These are phyloP conservation scores for Cutaneotrichosporon cutaneum DNA, from an alignment of 1,284 basidiomycete genomes.

Conservation along the genomic window DNA sequence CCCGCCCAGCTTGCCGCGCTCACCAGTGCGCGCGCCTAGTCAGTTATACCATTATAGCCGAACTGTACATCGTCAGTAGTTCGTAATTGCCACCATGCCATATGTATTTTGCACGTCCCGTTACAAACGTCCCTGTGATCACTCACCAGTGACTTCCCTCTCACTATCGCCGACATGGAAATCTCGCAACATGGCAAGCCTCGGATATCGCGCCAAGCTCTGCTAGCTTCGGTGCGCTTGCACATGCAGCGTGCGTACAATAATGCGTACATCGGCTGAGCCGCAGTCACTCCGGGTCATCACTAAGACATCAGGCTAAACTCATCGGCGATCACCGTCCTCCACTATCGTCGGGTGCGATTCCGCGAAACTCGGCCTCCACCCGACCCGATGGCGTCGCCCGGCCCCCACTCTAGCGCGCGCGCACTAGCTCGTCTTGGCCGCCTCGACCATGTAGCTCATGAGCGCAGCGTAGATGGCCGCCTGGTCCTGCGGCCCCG, in stretches of 20 bases:
- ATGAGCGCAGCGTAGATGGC: constrained; percentile 34
- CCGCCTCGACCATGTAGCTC: constrained; percentile 34
- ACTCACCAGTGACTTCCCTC: too few species aligned
- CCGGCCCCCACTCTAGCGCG: neutral
- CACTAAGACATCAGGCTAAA: neutral
- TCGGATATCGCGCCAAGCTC: too few species aligned
- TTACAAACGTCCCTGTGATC: neutral
- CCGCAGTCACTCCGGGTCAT: neutral
- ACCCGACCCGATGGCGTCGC: neutral
- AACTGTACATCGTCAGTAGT: neutral
- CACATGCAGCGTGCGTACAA: too few species aligned
- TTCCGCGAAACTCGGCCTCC: too few species aligned
- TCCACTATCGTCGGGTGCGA: too few species aligned
- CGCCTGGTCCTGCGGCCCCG: constrained; percentile 21
- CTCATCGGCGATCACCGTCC: neutral
- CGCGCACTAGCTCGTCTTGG: constrained; percentile 14
- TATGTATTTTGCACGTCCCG: neutral
- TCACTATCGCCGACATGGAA: too few species aligned
- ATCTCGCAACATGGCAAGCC: too few species aligned
- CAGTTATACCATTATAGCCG: neutral
- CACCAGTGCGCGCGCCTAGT: neutral
- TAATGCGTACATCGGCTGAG: neutral
- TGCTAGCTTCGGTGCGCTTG: too few species aligned
- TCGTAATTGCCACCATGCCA: neutral
- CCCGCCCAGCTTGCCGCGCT: constrained; percentile 9